Percentiles rank a stretch among this genome's conserved stretches.
These are phyloP conservation scores for Aspergillus neoniger DNA, from an alignment of 2,329 filamentous ascomycete genomes.

Conservation along the genomic window DNA sequence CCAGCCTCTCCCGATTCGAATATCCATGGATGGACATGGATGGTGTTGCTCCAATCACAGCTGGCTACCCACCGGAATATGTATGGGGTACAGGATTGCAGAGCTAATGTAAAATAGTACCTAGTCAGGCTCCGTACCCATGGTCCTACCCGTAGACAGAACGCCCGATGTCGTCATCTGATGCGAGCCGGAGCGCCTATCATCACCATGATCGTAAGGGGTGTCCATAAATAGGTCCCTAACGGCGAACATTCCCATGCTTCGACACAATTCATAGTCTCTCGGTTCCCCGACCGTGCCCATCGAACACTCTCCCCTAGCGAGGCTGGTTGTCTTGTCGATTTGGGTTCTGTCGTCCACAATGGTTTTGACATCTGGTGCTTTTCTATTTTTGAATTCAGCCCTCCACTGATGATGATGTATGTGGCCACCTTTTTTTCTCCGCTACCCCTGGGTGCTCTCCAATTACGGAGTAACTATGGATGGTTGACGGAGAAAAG, in stretches of 20 bases:
- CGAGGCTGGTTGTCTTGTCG: background rate
- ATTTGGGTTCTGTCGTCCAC: background rate
- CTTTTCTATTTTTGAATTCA: no score
- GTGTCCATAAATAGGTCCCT: slow-evolving; percentile 4
- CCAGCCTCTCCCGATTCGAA: background rate
- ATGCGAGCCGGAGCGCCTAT: background rate
- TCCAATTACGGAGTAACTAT: background rate
- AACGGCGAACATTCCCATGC: background rate
- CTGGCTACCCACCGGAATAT: background rate
- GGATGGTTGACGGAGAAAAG: slow-evolving; percentile 1
- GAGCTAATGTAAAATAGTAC: slow-evolving; percentile 3
- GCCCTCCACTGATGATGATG: background rate
- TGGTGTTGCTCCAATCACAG: background rate
- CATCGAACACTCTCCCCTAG: background rate
- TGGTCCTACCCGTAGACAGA: slow-evolving; percentile 1
- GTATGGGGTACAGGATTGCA: slow-evolving; percentile 3
- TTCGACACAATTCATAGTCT: background rate
- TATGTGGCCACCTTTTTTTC: background rate
- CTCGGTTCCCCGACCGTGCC: background rate
- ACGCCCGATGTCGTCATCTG: slow-evolving; percentile 1
- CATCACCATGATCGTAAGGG: slow-evolving; percentile 1
- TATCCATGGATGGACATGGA: background rate
- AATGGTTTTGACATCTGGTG: no score
- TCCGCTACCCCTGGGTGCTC: background rate
- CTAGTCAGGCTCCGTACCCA: slow-evolving; percentile 4